phyloP scores from a whole-genome alignment of 306 rosid genomes.

The Prunus mongolica region DNA sequence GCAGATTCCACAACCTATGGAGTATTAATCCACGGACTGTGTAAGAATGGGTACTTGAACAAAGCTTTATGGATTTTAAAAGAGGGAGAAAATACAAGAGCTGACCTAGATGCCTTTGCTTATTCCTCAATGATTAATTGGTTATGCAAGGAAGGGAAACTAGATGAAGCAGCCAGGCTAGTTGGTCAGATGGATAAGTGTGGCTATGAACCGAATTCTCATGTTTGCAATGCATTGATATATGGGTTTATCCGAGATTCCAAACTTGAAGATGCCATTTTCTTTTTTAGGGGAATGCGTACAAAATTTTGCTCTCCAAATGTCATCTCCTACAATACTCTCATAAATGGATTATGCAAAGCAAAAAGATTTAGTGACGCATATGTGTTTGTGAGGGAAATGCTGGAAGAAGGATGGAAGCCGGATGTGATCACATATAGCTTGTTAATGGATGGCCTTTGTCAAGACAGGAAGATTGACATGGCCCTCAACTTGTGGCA shows the following conservation, averaged over 20 bases:
- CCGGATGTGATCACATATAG: constrained; percentile 79
- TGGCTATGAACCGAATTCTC: constrained; percentile 48
- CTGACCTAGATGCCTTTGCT: constrained; percentile 54
- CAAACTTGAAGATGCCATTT: constrained; percentile 57
- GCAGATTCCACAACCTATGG: constrained; percentile 65
- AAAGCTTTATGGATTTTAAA: constrained; percentile 61
- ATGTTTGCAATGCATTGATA: constrained; percentile 70
- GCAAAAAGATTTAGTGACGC: constrained; percentile 65
- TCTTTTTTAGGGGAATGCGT: constrained; percentile 54
- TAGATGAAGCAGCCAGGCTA: constrained; percentile 59
- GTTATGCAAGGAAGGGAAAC: constrained; percentile 59
- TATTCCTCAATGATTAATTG: constrained; percentile 67
- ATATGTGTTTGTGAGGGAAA: constrained; percentile 57
- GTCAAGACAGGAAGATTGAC: constrained; percentile 57
- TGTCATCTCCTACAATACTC: constrained; percentile 71
- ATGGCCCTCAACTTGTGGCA: constrained; percentile 61
- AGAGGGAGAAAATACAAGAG: constrained; percentile 47
- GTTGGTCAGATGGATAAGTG: constrained; percentile 46
- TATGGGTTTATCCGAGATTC: constrained; percentile 58
- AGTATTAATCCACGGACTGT: constrained; percentile 66
- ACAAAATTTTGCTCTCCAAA: constrained; percentile 56
- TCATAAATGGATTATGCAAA: constrained; percentile 73
- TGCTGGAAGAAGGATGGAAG: constrained; percentile 67
- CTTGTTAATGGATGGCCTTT: constrained; percentile 66
- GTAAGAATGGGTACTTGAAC: constrained; percentile 62